Evolutionary conservation across 2,329 filamentous ascomycete genomes (phyloP), one percentile per base, ranked within the genome.

Genomic region (Chaetomium sp.): DNA sequence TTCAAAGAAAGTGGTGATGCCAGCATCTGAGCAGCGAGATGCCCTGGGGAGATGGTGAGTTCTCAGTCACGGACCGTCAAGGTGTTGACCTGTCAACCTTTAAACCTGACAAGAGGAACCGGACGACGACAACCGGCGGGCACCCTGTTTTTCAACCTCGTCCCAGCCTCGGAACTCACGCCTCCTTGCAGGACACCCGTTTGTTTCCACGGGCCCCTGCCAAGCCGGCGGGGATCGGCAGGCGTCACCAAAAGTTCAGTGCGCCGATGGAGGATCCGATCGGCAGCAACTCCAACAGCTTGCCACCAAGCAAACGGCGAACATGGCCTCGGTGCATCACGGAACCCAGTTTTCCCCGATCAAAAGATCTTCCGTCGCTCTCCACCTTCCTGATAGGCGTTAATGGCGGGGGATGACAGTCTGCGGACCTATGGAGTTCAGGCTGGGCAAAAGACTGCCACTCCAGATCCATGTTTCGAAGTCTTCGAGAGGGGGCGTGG

Each of bases 1-100:
- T 19, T 9, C 12, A 12, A 50, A n/a, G 23, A 25, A 29, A 31
- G 51, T 51, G 51, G 57, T 53, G 59, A 62, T 64, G 63, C 63
- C 63, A 59, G 63, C 63, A 65, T 62, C 63, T 21, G 59, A 25
- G 51, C 29, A 59, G 33, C n/a, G 42, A 27, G 10, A 38, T 25
- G 12, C 29, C 54, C 19, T 31, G 5, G 16, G 21, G 31, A 42
- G 31, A 47, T n/a, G 21, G 16, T 29, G 38, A 33, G 27, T 21
- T 23, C 59, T 47, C 27, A 23, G 31, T 21, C 38, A n/a, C 42
- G 23, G 60, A 51, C 21, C 60, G 68, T 67, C 62, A 57, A 64
- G 68, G 65, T 64, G 65, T 65, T 54, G 65, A 62, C 38, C 19
- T 27, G 13, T 27, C 23, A 31, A 29, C 13, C 25, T 31, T 53